Evolutionary conservation across 352 stramenopile species (phyloP), one percentile per base, ranked within the genome.

Genomic region (Peronospora tabacina): DNA sequence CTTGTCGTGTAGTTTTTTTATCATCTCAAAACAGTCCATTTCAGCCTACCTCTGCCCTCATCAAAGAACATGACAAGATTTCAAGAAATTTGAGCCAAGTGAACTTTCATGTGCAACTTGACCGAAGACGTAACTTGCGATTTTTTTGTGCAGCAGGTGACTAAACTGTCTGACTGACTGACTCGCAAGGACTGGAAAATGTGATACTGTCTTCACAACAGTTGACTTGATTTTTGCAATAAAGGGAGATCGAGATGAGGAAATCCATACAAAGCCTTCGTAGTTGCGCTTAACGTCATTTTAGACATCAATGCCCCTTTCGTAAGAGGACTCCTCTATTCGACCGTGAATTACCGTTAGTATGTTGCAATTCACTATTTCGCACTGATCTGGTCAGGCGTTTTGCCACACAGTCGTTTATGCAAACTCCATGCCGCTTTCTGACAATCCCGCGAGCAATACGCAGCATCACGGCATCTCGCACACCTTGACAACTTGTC

Each of bases 361-460:
- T 43, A n/a, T 30, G 17, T 44, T 29, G 26, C 45, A 19, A 42
- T 40, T 55, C 16, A 1, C 39, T 51, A 53, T 36, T 55, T 55
- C 20, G 50, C 55, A 10, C 38, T 69, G 33, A 82, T 82, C 52
- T 87, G 55, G 32, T 80, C 72, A 6, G 50, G 42, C 0, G 68
- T 66, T 51, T 85, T 85, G 17, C 66, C 69, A 39, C 79, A 93
- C 17, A 88, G 38, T 24, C 58, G 75, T 55, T 93, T 93, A 55
- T 90, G 82, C 11, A 88, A 43, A 52, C 70, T 84, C 82, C 82
- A 93, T 4, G 75, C 82, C 0, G 53, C 55, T 53, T 84, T 85
- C 54, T 93, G 82, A 55, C 82, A 93, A 7, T 80, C 74, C n/a
- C 78, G 70, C 3, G 82, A 93, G 61, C 82, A 93, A 52, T 93